Base-by-base conservation (phyloP, 2,329 filamentous ascomycete genomes). In the Cercospora beticola region DNA sequence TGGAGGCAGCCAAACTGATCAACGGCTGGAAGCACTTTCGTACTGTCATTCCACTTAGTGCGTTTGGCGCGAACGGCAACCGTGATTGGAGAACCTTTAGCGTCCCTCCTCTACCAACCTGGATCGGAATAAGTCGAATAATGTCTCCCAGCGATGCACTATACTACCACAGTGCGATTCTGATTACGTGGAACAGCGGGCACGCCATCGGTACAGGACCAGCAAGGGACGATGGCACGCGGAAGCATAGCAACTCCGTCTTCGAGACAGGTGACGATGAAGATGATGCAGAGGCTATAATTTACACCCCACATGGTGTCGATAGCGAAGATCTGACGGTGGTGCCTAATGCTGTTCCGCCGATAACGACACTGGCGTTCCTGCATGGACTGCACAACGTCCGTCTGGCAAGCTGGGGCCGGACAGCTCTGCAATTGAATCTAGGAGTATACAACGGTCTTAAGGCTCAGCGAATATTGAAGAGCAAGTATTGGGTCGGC, bases 231-330 rank as follows among this genome's bases (percentile, higher is more conserved):
- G 64, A 62, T 49, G 68, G 66, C n/a, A 76, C 52, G 56, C 54
- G 62, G 65, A 68, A 63, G 23, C 62, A 59, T 30, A 70, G 66
- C 5, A 67, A 68, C 60, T 23, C 64, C 14, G 62, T 64, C 14
- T 71, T 69, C 4, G 69, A 72, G 12, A 63, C 68, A 1, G 65
- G 73, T 28, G 73, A 76, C 12, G 72, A 76, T 26, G 76, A 76
- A 9, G 76, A 79, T 31, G 76, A 75, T 16, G 83, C 82, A 0
- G 86, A 90, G 76, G 86, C 85, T 12, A 76, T 90, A 31, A 79
- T 91, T 40, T 90, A 90, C 78, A 88, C 87, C 0, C 88, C 89
- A 0, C 89, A 90, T 74, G 88, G 88, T 33, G 86, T 90, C 61
- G 70, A 78, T 0, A 83, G 85, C 21, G 65, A 70, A 26, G 73